These are phyloP conservation scores for Aspergillus sclerotialis DNA, from an alignment of 2,329 filamentous ascomycete genomes.

Conservation along the genomic window DNA sequence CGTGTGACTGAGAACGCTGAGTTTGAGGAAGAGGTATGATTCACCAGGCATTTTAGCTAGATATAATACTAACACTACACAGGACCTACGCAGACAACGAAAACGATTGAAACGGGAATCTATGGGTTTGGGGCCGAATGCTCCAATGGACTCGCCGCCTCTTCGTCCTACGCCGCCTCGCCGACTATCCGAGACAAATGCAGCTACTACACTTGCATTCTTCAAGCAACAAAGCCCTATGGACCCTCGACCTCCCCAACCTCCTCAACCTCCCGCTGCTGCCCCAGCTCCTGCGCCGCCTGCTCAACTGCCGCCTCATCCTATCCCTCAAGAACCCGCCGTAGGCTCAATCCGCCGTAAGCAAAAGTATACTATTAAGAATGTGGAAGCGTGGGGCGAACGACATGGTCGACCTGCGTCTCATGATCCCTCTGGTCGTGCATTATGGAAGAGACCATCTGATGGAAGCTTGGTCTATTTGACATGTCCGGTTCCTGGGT, in stretches of 20 bases:
- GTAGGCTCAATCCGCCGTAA: slow-evolving; percentile 28
- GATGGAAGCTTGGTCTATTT: slow-evolving; percentile 33
- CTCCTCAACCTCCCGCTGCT: slow-evolving; percentile 19
- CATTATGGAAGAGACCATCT: slow-evolving; percentile 34
- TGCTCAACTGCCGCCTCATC: slow-evolving; percentile 12
- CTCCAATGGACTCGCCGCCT: slow-evolving; percentile 27
- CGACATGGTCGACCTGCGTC: slow-evolving; percentile 35
- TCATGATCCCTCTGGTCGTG: slow-evolving; percentile 31
- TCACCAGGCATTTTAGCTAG: slow-evolving; percentile 1
- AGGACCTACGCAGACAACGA: slow-evolving; percentile 34
- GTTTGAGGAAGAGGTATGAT: slow-evolving; percentile 33
- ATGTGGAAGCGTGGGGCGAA: slow-evolving; percentile 36
- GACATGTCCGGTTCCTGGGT: slow-evolving; percentile 31
- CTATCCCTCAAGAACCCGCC: slow-evolving; percentile 19
- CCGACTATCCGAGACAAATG: slow-evolving; percentile 34
- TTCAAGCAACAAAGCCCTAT: slow-evolving; percentile 37
- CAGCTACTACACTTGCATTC: slow-evolving; percentile 34
- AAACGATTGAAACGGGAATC: slow-evolving; percentile 35
- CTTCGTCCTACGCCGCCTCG: slow-evolving; percentile 30
- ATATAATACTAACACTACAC: too few species aligned
- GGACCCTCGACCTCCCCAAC: slow-evolving; percentile 25
- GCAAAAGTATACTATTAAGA: slow-evolving; percentile 37
- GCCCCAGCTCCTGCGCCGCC: slow-evolving; percentile 12
- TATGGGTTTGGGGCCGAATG: slow-evolving; percentile 31
- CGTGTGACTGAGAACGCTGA: slow-evolving; percentile 33